Base-by-base conservation (phyloP, 2,329 filamentous ascomycete genomes). In the Whalleya microplaca region DNA sequence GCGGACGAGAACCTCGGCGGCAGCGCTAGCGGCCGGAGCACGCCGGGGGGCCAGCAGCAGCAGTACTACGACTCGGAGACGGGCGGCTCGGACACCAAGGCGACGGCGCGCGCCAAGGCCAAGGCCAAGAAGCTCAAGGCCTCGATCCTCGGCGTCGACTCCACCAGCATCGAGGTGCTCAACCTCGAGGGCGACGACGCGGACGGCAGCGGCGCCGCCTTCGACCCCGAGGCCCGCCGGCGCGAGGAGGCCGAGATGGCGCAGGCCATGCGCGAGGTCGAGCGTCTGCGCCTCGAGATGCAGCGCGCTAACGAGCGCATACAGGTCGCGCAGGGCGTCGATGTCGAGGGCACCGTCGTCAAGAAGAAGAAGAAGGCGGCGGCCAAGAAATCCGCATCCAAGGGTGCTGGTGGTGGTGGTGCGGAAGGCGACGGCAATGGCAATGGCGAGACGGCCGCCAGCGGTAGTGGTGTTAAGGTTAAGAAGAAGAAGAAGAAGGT, bases 231-330 rank as follows among this genome's bases (percentile, higher is more conserved):
- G 67, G 80, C 81, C 50, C 84, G 88, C 62, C 84, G 88, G 69
- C 84, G 84, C 16, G 92, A 96, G 69, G 92, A 97, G 58, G 86
- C 85, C 1, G 93, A 97, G 74, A 96, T 97, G 91, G 86, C 85
- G 44, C 86, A 86, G 67, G 95, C 94, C 8, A 86, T 97, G 80
- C 88, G 88, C 71, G 91, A 97, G 72, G 90, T 99, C 2, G 94
- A 98, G 76, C 82, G 87, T 49, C 77, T 96, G 56, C 82, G 95
- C 50, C 78, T 97, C 54, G 91, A 96, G 75, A 96, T 98, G 92
- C 90, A 93, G 75, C 79, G 90, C 54, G 88, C 87, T 40, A 90
- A 88, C 66, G 90, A 93, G 75, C 79, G 89, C 53, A 87, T 93
- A 40, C 83, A 90, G 64, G 84, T 88, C 19, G 86, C 87, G 20